phyloP scores from a whole-genome alignment of 129 eudicot genomes.

The Flaveria trinervia region DNA sequence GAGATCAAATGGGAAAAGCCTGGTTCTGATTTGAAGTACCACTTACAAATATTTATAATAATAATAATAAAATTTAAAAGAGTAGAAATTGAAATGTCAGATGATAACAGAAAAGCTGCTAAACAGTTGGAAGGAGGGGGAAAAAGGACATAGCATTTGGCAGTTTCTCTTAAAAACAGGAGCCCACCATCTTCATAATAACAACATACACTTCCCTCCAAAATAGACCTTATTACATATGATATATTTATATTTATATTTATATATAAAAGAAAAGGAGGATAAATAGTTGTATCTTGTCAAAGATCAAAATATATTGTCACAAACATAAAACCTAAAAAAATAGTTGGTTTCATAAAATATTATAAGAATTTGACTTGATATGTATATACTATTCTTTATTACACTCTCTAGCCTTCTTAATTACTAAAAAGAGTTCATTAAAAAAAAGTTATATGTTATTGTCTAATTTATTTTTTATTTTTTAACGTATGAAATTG shows the following conservation, averaged over 20 bases:
- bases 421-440: too few species aligned
- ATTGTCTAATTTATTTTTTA: too few species aligned
- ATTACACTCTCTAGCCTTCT: background rate
- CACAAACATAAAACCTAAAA: background rate
- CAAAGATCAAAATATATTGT: background rate
- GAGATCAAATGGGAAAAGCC: conserved; percentile 47
- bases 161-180: conserved; percentile 43
- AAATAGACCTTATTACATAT: background rate
- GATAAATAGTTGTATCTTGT: background rate
- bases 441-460: too few species aligned
- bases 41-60: conserved; percentile 27
- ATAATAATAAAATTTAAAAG: background rate
- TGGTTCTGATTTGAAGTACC: conserved; percentile 43
- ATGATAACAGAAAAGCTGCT: conserved; percentile 60
- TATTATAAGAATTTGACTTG: background rate
- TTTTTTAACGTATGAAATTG: too few species aligned
- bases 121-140: conserved; percentile 48
- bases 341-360: background rate
- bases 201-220: background rate
- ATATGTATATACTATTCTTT: background rate
- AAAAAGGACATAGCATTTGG: conserved; percentile 46
- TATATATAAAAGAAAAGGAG: background rate
- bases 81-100: conserved; percentile 39
- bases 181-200: conserved; percentile 33
- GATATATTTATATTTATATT: background rate